These are phyloP conservation scores for Backusella mclennaniae DNA, from an alignment of 192 early-diverging fungal genomes.

Conservation along the genomic window DNA sequence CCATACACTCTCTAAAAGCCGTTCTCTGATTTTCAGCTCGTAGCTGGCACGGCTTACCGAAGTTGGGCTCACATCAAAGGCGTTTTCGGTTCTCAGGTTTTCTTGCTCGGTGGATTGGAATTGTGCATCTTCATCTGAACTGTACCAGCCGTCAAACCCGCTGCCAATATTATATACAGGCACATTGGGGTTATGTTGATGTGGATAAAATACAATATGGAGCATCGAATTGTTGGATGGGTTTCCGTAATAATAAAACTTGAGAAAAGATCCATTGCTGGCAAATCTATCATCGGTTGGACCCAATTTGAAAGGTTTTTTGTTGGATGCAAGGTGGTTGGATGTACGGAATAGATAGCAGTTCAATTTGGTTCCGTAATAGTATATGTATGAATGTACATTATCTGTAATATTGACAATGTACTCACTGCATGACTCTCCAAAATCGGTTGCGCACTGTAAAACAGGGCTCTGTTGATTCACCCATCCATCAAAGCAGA, in stretches of 20 bases:
- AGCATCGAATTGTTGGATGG: slow-evolving; percentile 12
- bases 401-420: slow-evolving; percentile 18
- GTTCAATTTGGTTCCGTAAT: slow-evolving; percentile 7
- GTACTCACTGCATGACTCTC: slow-evolving; percentile 14
- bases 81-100: slow-evolving; percentile 16
- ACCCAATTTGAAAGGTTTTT: not conserved
- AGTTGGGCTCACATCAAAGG: slow-evolving; percentile 5
- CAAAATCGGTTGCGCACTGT: slow-evolving; percentile 23
- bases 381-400: slow-evolving; percentile 4
- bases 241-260: slow-evolving; percentile 23
- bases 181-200: slow-evolving; percentile 14
- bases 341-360: slow-evolving; percentile 8
- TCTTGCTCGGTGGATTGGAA: slow-evolving; percentile 16
- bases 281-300: slow-evolving; percentile 3
- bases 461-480: slow-evolving; percentile 6
- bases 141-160: slow-evolving; percentile 10
- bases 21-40: not conserved
- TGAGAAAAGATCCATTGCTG: slow-evolving; percentile 6
- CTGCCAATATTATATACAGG: slow-evolving; percentile 11
- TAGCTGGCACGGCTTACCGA: not conserved
- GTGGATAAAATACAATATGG: slow-evolving; percentile 16
- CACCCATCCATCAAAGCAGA: slow-evolving; percentile 24
- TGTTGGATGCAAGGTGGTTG: not conserved
- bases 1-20: not conserved
- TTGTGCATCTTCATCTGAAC: slow-evolving; percentile 1